Evolutionary conservation across 2,329 filamentous ascomycete species (phyloP).

Genomic region (Kalaharituber pfeilii): DNA sequence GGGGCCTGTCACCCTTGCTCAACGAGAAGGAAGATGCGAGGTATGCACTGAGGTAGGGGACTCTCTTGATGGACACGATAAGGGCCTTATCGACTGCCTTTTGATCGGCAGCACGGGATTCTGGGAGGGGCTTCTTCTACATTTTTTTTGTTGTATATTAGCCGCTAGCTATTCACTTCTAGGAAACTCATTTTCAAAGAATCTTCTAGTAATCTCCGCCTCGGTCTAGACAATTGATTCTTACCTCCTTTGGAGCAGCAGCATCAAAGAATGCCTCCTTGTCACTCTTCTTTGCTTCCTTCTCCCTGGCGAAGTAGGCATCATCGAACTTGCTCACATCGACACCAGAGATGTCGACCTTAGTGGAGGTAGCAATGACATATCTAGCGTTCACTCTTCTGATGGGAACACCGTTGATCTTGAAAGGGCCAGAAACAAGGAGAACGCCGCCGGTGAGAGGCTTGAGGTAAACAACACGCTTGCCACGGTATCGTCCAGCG

Average conservation of each 20-base stretch:
- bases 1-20: slow-evolving; percentile 97
- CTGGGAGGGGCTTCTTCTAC: slow-evolving; percentile 93
- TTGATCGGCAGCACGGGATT: slow-evolving; percentile 87
- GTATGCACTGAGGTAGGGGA: slow-evolving; percentile 83
- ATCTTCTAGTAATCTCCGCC: slow-evolving; percentile 4
- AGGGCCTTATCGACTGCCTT: slow-evolving; percentile 97
- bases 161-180: slow-evolving; percentile 27
- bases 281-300: slow-evolving; percentile 81
- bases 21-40: slow-evolving; percentile 93
- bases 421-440: slow-evolving; percentile 98
- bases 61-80: slow-evolving; percentile 94
- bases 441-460: slow-evolving; percentile 92
- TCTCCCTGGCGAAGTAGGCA: slow-evolving; percentile 96
- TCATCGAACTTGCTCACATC: slow-evolving; percentile 81
- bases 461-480: slow-evolving; percentile 98
- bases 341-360: slow-evolving; percentile 67
- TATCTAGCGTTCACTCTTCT: slow-evolving; percentile 86
- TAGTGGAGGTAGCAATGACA: slow-evolving; percentile 78
- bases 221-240: not conserved
- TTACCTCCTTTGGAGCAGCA: slow-evolving; percentile 37
- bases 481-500: slow-evolving; percentile 98
- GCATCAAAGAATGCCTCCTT: slow-evolving; percentile 99
- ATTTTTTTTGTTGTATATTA: slow-evolving; percentile 19
- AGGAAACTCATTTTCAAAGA: not conserved
- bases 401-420: slow-evolving; percentile 98